Conservation (phyloP, 148 eudicot species). For the Rhododendron griersonianum region DNA sequence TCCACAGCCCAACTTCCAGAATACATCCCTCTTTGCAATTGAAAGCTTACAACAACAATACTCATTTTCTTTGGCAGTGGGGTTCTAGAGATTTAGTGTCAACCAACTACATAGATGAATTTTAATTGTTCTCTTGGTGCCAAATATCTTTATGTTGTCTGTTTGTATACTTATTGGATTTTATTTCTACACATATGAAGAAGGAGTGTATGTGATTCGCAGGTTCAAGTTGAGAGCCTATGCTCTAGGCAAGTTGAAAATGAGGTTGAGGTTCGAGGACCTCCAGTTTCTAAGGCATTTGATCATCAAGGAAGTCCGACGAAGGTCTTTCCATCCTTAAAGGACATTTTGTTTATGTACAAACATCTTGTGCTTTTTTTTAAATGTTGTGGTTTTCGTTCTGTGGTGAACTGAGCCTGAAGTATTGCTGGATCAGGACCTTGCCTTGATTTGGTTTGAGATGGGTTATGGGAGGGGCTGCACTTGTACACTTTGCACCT, state of each 20-base stretch:
- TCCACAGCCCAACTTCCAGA: neutral
- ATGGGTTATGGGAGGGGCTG: neutral
- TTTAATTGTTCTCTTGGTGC: neutral
- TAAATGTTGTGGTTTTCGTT: neutral
- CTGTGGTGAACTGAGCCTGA: neutral
- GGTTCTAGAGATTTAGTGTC: neutral
- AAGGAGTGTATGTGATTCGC: conserved; percentile 8
- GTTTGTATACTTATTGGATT: neutral
- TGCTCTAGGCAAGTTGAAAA: conserved; percentile 61
- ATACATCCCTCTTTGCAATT: neutral
- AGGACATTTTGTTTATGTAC: neutral
- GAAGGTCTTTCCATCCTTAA: conserved; percentile 52
- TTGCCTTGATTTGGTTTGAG: neutral
- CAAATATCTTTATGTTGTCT: neutral
- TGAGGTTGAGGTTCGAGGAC: conserved; percentile 91
- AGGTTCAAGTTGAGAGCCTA: conserved; percentile 72
- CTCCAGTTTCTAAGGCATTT: conserved; percentile 94
- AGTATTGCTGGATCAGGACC: neutral
- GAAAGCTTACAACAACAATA: neutral
- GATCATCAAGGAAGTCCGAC: conserved; percentile 85
- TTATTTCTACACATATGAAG: neutral
- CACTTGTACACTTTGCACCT: neutral
- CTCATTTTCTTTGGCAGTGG: neutral
- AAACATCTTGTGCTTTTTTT: neutral
- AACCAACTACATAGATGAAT: neutral